These are phyloP conservation scores for Exobasidium rhododendri DNA, from an alignment of 1,284 basidiomycete species.

Conservation along the genomic window DNA sequence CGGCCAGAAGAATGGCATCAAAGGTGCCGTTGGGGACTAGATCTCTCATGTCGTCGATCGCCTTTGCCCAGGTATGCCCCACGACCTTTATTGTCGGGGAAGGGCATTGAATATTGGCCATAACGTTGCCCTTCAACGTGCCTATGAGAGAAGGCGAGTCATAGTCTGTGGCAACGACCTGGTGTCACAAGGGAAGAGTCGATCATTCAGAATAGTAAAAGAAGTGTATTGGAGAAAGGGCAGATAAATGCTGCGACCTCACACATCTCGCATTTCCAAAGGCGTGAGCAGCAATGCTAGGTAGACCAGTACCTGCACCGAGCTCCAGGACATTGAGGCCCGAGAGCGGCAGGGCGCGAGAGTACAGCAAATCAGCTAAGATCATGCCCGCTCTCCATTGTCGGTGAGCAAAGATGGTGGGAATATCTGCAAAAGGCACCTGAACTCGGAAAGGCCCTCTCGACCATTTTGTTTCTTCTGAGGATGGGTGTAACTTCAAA, in stretches of 20 bases:
- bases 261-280: conserved; percentile 3
- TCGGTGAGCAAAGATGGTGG: conserved; percentile 50
- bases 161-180: conserved; percentile 37
- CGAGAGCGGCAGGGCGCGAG: background rate
- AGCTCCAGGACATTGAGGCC: conserved; percentile 66
- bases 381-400: conserved; percentile 54
- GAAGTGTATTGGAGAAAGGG: too few species aligned
- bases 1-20: conserved; percentile 46
- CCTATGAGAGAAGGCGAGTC: conserved; percentile 43
- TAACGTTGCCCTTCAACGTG: conserved; percentile 39
- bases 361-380: conserved; percentile 36
- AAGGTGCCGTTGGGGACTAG: conserved; percentile 25
- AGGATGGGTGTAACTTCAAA: too few species aligned
- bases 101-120: conserved; percentile 12
- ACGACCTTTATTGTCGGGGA: conserved; percentile 24
- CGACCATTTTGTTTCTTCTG: background rate
- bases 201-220: too few species aligned
- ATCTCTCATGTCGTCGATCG: conserved; percentile 42
- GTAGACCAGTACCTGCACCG: conserved; percentile 80
- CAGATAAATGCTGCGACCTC: too few species aligned
- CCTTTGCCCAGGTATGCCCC: conserved; percentile 48
- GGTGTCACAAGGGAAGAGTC: conserved; percentile 14
- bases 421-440: conserved; percentile 47
- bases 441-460: conserved; percentile 25
- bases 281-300: conserved; percentile 65